Percentiles rank a stretch among this genome's conserved stretches.
Evolutionary conservation across 1,139 yeast species (phyloP).

Genomic region (Suhomyces choctaworum): DNA sequence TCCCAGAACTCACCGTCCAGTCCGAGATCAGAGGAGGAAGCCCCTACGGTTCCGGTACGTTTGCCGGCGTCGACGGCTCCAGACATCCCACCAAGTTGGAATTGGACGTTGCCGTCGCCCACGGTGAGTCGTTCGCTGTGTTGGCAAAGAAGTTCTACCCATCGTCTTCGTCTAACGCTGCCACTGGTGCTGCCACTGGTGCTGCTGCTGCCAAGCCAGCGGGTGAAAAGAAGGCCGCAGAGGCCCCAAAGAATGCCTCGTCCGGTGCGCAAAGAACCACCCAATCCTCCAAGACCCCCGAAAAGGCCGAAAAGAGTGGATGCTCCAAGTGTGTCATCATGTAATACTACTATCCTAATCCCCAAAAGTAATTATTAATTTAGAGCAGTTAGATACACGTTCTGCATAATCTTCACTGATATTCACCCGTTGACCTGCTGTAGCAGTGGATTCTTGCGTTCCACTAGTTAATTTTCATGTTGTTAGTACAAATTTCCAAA

Average conservation of each 20-base stretch:
- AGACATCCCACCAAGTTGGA: conserved; percentile 45
- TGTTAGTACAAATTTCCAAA: background rate
- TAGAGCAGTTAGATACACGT: too few relatives aligned
- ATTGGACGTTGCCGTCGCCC: conserved; percentile 37
- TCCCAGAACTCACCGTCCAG: conserved; percentile 25
- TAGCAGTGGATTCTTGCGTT: too few relatives aligned
- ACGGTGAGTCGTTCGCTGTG: conserved; percentile 44
- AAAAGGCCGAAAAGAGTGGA: conserved; percentile 12
- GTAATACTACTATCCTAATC: too few relatives aligned
- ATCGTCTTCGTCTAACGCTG: background rate
- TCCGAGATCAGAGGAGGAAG: conserved; percentile 49
- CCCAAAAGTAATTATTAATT: too few relatives aligned
- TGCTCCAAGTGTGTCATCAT: conserved; percentile 17
- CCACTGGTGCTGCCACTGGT: background rate
- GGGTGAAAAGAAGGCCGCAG: background rate
- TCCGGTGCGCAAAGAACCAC: conserved; percentile 8
- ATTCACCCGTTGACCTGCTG: too few relatives aligned
- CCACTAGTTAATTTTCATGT: too few relatives aligned
- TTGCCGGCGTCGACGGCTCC: conserved; percentile 51
- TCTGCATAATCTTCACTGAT: too few relatives aligned
- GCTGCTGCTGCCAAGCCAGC: background rate
- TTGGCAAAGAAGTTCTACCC: conserved; percentile 30
- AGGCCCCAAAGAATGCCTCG: background rate
- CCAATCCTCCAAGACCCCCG: conserved; percentile 11
- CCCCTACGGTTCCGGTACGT: conserved; percentile 54